A percentile compares a stretch with the other conserved stretches of the same genome.
These are phyloP conservation scores for Chlamydomonas incerta DNA, from an alignment of 139 green algal genomes.

Conservation along the genomic window DNA sequence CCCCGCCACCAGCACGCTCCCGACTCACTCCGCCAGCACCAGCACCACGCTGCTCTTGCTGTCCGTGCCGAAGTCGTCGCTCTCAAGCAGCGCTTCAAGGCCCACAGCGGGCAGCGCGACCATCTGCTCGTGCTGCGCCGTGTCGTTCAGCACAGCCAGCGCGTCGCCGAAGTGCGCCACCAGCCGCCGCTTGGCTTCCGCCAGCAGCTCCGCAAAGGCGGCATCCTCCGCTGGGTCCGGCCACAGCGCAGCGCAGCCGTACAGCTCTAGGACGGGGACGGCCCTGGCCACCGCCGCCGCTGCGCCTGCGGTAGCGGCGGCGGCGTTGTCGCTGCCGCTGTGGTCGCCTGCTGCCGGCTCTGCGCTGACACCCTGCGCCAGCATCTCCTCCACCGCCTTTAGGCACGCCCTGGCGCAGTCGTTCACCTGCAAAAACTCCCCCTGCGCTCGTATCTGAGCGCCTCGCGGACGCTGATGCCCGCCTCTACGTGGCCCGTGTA, in stretches of 20 bases:
- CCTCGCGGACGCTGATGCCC: background rate
- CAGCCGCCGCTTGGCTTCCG: background rate
- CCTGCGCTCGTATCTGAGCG: background rate
- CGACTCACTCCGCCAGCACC: background rate
- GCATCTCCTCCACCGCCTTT: background rate
- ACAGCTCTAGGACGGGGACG: conserved; percentile 23
- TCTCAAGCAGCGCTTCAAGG: conserved; percentile 18
- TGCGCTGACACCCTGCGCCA: too few relatives aligned
- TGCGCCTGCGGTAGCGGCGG: too few relatives aligned
- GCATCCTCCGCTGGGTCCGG: background rate
- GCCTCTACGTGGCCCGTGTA: conserved; percentile 17
- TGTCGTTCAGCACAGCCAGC: background rate
- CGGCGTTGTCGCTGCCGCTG: too few relatives aligned
- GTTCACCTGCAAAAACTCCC: background rate
- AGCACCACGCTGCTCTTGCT: conserved; percentile 9
- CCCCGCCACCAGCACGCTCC: too few relatives aligned
- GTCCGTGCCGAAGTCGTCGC: conserved; percentile 18
- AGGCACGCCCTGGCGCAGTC: conserved; percentile 6
- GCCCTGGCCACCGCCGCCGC: background rate
- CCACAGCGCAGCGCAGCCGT: background rate
- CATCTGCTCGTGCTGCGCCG: background rate
- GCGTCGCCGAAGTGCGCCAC: background rate
- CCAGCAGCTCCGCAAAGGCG: background rate
- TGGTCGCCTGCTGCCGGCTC: too few relatives aligned
- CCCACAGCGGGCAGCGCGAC: background rate